Base-by-base conservation (phyloP, 2,329 filamentous ascomycete genomes). In the Teratosphaeria nubilosa region DNA sequence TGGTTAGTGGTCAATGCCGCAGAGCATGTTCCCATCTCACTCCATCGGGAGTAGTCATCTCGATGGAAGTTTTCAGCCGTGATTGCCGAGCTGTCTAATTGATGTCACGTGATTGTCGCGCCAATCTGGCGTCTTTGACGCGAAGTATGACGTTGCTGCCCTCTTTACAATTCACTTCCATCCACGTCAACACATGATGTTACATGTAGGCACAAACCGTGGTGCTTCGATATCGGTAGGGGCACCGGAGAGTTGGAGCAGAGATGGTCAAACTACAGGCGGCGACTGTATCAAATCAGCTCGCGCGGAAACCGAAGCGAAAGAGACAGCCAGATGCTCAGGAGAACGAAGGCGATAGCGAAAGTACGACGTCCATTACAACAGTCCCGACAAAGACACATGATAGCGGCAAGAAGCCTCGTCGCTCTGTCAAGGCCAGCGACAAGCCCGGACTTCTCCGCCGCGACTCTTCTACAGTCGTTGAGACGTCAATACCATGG, bases 401-500 rank as follows among this genome's bases (percentile, higher is more conserved):
- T 53, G 81, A 84, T 75, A 81, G 81, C 51, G 79, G 79, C 27
- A 76, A 78, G 64, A 77, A 81, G 62, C 76, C 79, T 16, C 71
- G 74, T 45, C 72, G 80, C 62, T 73, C 71, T 6, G 66, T 73
- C 5, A 80, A 78, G 59, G 66, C 60, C 25, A 70, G 66, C 34
- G 61, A 67, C 2, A 73, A 71, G 55, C 76, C 77, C 5, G 55
- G 74, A 5, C 66, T 76, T 0, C 71, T 74, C 13, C 72, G 75
- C 10, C 69, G 70, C 48, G 79, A 77, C n/a, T 81, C 79, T 2
- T 82, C 79, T 2, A 76, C 72, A 7, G 60, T 79, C 0, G 73
- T 82, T n/a, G 78, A 82, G 63, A 73, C 77, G 1, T 70, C 78
- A 1, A 76, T 80, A 55, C 80, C 81, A 50, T 96, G 92, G 91